Base-by-base conservation (phyloP, 2,329 filamentous ascomycete species). In the Arthrocladium fulminans region DNA sequence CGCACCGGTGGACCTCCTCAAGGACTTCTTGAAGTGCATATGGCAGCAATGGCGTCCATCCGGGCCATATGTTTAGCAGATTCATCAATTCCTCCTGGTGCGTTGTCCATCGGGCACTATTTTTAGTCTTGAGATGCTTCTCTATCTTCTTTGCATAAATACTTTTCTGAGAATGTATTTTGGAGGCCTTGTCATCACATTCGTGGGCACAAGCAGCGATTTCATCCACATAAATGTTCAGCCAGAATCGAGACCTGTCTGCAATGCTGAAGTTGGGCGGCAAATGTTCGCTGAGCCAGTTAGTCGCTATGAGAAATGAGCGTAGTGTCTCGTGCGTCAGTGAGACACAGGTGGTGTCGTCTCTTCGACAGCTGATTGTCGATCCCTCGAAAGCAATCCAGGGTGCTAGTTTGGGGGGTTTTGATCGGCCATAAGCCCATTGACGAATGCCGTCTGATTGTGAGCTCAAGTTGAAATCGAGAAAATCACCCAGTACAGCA, bases 41-140 rank as follows among this genome's bases (percentile, higher is more conserved):
- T 13, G 24, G 39, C 3, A 42, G 20, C 39, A 42, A 42, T 3
- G 39, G 39, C n/a, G 39, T 42, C 39, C 39, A 42, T 15, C n/a
- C n/a, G 13, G 39, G 24, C 39, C 39, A 42, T 17, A 7, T 8
- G n/a, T 6, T 37, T 6, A 37, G 34, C 13, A 37, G 7, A 8
- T 37, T 15, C 34, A 37, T 7, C 7, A 37, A 15, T 8, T 7
- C 7, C 12, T 8, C 7, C 39, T 25, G 8, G 15, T 24, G 27
- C 6, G 39, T 24, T 23, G 19, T 25, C 39, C 13, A 25, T 23
- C n/a, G n/a, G n/a, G 39, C 13, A 24, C 27, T 8, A 5, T 13
- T 24, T 3, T 25, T 3, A 42, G 6, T 23, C 19, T 3, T 29
- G 3, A 25, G 6, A n/a, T n/a, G 8, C 6, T 42, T 23, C 39